phyloP scores from a whole-genome alignment of 495 filamentous ascomycete genomes.

The Chaetomidium leptoderma region DNA sequence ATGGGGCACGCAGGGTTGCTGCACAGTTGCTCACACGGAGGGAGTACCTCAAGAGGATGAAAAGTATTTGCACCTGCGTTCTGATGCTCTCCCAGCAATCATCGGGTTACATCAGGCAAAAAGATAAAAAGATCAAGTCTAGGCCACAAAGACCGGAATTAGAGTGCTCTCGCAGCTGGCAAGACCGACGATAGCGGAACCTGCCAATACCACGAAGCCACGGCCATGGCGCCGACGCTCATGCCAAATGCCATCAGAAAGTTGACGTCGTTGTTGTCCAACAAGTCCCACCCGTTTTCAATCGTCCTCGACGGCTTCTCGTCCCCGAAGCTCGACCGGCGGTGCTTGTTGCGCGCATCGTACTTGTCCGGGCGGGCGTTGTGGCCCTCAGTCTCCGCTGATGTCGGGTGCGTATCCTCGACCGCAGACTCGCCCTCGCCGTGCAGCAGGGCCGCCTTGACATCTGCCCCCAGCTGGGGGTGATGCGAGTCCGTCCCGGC shows the following conservation, averaged over 20 bases:
- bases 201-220: slow-evolving; percentile 51
- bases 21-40: too few species aligned
- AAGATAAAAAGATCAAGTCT: too few species aligned
- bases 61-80: too few species aligned
- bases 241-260: slow-evolving; percentile 78
- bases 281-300: slow-evolving; percentile 67
- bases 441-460: slow-evolving; percentile 35
- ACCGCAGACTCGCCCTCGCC: slow-evolving; percentile 36
- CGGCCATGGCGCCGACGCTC: slow-evolving; percentile 73
- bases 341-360: slow-evolving; percentile 41
- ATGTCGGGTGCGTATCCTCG: slow-evolving; percentile 29
- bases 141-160: too few species aligned
- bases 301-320: slow-evolving; percentile 64
- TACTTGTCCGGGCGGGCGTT: slow-evolving; percentile 32
- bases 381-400: slow-evolving; percentile 25
- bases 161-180: not conserved
- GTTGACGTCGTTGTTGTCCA: slow-evolving; percentile 95
- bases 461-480: slow-evolving; percentile 23
- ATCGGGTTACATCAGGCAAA: too few species aligned
- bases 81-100: too few species aligned
- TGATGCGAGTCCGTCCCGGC: slow-evolving; percentile 18
- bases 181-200: slow-evolving; percentile 43
- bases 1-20: too few species aligned
- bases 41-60: too few species aligned
- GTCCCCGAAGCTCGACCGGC: slow-evolving; percentile 48